These are phyloP conservation scores for Incumbomyces lentus DNA, from an alignment of 2,329 filamentous ascomycete genomes.

Conservation along the genomic window DNA sequence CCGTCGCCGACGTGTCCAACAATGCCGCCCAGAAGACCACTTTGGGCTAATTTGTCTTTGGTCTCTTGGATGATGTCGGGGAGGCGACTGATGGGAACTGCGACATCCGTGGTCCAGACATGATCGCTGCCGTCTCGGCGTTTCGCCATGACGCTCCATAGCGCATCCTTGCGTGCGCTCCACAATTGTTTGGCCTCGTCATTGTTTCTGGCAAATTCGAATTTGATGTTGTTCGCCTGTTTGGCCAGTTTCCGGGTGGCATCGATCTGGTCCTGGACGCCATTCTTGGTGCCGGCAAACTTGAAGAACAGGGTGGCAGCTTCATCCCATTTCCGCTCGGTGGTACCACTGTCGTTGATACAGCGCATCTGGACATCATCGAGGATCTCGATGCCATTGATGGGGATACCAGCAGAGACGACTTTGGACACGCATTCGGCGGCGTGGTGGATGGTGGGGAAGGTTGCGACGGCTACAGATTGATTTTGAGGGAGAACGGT, in stretches of 20 bases:
- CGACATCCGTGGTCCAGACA: constrained; percentile 73
- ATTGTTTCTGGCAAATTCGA: constrained; percentile 56
- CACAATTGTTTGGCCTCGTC: constrained; percentile 61
- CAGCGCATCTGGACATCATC: constrained; percentile 82
- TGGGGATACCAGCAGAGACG: constrained; percentile 68
- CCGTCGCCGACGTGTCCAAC: constrained; percentile 65
- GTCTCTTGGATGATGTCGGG: constrained; percentile 64
- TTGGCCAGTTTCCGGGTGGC: constrained; percentile 52
- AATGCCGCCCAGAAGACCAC: constrained; percentile 55
- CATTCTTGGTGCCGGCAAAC: constrained; percentile 55
- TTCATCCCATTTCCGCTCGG: constrained; percentile 52
- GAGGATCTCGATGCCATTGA: constrained; percentile 85
- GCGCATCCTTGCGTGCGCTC: constrained; percentile 63
- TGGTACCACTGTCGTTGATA: constrained; percentile 46
- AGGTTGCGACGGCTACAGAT: constrained; percentile 67
- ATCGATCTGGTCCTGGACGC: constrained; percentile 54
- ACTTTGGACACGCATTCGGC: constrained; percentile 72
- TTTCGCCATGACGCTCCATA: constrained; percentile 63
- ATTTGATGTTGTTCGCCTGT: constrained; percentile 37
- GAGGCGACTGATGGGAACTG: constrained; percentile 61
- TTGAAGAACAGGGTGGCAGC: constrained; percentile 65
- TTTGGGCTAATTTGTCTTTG: constrained; percentile 53
- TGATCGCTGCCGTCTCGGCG: constrained; percentile 48
- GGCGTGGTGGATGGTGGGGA: constrained; percentile 55
- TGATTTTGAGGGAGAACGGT: constrained; percentile 70